phyloP scores from a whole-genome alignment of 2,329 filamentous ascomycete genomes.

The Myrmaecium sp. region DNA sequence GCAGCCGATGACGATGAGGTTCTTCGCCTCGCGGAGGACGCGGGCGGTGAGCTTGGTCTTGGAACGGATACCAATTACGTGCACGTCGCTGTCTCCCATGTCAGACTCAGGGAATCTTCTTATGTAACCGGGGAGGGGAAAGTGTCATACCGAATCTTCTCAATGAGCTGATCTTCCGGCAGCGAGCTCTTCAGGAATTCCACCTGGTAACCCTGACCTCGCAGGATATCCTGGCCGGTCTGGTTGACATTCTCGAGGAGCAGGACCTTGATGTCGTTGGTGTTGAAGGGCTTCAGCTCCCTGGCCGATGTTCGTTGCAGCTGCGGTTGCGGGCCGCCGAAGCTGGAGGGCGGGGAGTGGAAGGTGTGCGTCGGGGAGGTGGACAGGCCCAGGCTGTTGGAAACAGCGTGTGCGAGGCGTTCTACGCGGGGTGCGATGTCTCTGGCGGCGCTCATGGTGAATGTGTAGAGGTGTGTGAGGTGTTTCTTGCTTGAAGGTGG shows the following conservation, averaged over 20 bases:
- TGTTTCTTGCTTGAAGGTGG: too few relatives aligned
- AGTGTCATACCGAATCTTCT: slow-evolving; percentile 64
- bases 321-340: slow-evolving; percentile 15
- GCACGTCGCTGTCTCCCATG: slow-evolving; percentile 82
- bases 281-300: slow-evolving; percentile 86
- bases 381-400: slow-evolving; percentile 50
- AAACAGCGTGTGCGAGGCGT: slow-evolving; percentile 28
- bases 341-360: slow-evolving; percentile 53
- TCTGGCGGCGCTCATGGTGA: slow-evolving; percentile 19
- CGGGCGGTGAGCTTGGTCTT: slow-evolving; percentile 87
- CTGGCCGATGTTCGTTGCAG: slow-evolving; percentile 41
- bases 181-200: slow-evolving; percentile 79
- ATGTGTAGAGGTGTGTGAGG: too few relatives aligned
- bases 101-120: background rate
- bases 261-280: slow-evolving; percentile 89
- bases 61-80: slow-evolving; percentile 94
- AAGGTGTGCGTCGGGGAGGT: slow-evolving; percentile 61
- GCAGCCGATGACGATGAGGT: slow-evolving; percentile 88
- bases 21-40: slow-evolving; percentile 77
- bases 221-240: slow-evolving; percentile 70
- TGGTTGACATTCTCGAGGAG: slow-evolving; percentile 92
- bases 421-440: slow-evolving; percentile 13
- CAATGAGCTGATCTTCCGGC: slow-evolving; percentile 82
- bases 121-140: background rate
- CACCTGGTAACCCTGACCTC: slow-evolving; percentile 83